Percentiles rank a stretch among this genome's conserved stretches.
These are phyloP conservation scores for Loxodes magnus DNA, from an alignment of 73 alveolate species.

Conservation along the genomic window DNA sequence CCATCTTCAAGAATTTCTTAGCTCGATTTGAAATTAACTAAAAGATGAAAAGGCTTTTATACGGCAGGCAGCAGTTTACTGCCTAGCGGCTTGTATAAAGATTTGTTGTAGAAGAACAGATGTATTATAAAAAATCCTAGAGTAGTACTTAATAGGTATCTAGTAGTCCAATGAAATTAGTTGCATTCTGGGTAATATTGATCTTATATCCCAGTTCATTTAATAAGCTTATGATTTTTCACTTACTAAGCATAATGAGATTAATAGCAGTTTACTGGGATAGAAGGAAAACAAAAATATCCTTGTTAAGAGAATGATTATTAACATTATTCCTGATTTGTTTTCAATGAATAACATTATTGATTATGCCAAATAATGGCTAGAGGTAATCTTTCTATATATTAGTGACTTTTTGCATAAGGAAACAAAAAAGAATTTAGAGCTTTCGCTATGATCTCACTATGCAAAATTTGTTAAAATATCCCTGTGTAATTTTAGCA, in stretches of 20 bases:
- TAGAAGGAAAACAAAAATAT: constrained; percentile 13
- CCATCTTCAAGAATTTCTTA: constrained; percentile 1
- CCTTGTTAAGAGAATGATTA: constrained; percentile 8
- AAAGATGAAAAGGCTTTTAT: constrained; percentile 4
- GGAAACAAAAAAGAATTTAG: not conserved
- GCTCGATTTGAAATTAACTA: constrained; percentile 3
- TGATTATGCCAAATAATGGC: not conserved
- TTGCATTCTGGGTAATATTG: not conserved
- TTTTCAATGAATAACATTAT: not conserved
- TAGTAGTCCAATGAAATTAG: not conserved
- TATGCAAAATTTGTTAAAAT: constrained; percentile 13
- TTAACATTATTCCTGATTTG: constrained; percentile 14
- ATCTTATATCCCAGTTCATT: not conserved
- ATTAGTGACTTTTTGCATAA: not conserved
- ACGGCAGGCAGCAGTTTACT: not conserved
- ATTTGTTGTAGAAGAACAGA: constrained; percentile 1
- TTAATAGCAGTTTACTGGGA: not conserved
- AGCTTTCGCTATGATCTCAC: not conserved
- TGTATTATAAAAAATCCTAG: not conserved
- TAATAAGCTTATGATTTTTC: not conserved
- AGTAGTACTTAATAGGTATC: not conserved
- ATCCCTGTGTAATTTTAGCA: constrained; percentile 4
- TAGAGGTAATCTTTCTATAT: not conserved
- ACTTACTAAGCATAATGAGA: constrained; percentile 2
- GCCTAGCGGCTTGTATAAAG: not conserved